Evolutionary conservation across 768 basidiomycete genomes (phyloP), one percentile per base, ranked within the genome.

Genomic region (Psilocybe azurescens): DNA sequence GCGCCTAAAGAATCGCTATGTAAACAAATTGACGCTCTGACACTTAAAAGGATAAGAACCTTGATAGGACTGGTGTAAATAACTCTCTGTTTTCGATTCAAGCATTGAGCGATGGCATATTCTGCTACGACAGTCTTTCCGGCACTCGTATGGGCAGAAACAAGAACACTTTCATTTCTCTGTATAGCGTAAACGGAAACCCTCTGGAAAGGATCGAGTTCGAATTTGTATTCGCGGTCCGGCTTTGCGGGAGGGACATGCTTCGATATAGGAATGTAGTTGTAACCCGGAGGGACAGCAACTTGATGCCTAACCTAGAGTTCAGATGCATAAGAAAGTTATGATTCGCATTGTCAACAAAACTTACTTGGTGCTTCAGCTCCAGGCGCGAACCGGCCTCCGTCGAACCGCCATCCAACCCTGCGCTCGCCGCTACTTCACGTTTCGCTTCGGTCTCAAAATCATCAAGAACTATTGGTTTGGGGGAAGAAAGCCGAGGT

Each of bases 41-140:
- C 55, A 50, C 64, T 62, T 49, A 64, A 67, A 61, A 54, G 58
- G 44, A 65, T 72, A 82, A 87, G 71, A 76, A 95, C 97, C 87
- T 99, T 99, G 79, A 99, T 99, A 58, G 97, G 97, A 84, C 93
- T 95, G 24, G 97, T 99, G 78, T 99, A 99, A 64, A 99, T 97
- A 69, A 99, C 97, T 75, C 97, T 85, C 78, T 97, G 93, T 72
- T 94, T 95, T 71, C 91, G 89, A 75, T 89, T 89, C 69, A 99
- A 80, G 83, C 93, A 96, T 74, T 95, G 94, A 0, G 97, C 97
- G 72, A 99, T 99, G 50, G 97, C 97, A 76, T 99, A 99, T 81
- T 99, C 97, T 50, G 97, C 97, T 63, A 99, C 97, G 64, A 99
- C 97, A 2, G 97, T 99, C 79, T 99, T 99, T 71, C 97, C 97